Percentiles rank a stretch among this genome's conserved stretches.
phyloP scores from a whole-genome alignment of 2,329 filamentous ascomycete species.

The Hirsutella rhossiliensis region DNA sequence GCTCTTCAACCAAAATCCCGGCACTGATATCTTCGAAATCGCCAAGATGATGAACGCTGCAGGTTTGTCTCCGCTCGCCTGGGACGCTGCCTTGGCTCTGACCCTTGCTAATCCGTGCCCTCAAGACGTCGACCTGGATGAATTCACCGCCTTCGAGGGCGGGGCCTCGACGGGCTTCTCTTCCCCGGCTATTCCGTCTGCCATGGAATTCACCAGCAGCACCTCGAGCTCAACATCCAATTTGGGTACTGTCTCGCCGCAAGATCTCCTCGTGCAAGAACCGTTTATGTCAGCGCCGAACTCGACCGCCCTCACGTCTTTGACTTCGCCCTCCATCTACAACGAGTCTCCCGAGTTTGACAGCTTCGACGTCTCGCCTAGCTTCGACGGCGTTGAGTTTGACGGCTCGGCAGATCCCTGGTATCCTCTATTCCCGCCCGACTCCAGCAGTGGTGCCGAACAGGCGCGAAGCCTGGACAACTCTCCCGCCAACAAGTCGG shows the following conservation, averaged over 20 bases:
- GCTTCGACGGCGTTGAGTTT: slow-evolving; percentile 52
- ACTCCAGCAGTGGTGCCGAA: slow-evolving; percentile 15
- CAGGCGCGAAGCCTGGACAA: slow-evolving; percentile 17
- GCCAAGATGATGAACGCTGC: slow-evolving; percentile 33
- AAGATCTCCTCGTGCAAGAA: slow-evolving; percentile 64
- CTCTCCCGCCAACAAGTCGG: slow-evolving; percentile 30
- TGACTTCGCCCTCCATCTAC: slow-evolving; percentile 75
- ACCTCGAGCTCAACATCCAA: slow-evolving; percentile 39
- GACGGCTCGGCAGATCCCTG: slow-evolving; percentile 43
- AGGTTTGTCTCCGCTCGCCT: slow-evolving; percentile 15
- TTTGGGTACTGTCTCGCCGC: slow-evolving; percentile 68
- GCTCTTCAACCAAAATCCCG: slow-evolving; percentile 51
- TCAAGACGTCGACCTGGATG: slow-evolving; percentile 45
- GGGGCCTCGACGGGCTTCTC: slow-evolving; percentile 38
- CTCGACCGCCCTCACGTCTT: slow-evolving; percentile 67
- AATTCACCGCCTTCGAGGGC: slow-evolving; percentile 44
- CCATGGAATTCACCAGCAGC: slow-evolving; percentile 38
- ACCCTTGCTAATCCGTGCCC: slow-evolving; percentile 17
- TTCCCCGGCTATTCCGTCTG: slow-evolving; percentile 36
- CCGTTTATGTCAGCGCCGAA: slow-evolving; percentile 65
- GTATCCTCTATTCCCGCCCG: slow-evolving; percentile 61
- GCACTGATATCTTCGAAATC: slow-evolving; percentile 32
- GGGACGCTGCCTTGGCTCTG: not conserved
- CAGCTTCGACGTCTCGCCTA: slow-evolving; percentile 66
- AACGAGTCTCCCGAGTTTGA: slow-evolving; percentile 69